Evolutionary conservation across 2,329 filamentous ascomycete species (phyloP).

Genomic region (Zymoseptoria passerinii): DNA sequence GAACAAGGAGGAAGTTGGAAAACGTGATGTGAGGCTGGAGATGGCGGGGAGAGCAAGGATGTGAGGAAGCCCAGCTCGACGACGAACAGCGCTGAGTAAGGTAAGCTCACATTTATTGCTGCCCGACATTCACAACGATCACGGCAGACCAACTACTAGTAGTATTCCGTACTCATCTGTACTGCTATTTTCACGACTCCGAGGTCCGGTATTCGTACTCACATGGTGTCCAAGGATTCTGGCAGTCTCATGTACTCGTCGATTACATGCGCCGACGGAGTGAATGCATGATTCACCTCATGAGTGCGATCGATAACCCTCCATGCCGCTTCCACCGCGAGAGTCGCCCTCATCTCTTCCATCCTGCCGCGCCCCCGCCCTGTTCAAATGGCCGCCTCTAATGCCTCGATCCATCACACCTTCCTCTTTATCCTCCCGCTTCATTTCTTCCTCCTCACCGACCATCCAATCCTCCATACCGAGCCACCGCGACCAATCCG

Average conservation of each 20-base stretch:
- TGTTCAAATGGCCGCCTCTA: neutral
- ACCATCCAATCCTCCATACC: constrained; percentile 99
- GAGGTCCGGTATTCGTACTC: no score
- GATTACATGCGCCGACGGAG: no score
- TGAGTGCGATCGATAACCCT: neutral
- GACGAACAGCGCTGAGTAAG: neutral
- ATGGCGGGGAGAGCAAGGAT: neutral
- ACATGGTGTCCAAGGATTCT: no score
- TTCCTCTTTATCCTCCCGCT: neutral
- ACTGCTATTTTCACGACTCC: no score
- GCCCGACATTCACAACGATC: neutral
- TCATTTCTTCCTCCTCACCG: constrained; percentile 39
- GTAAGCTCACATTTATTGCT: neutral
- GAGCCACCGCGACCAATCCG: constrained; percentile 86
- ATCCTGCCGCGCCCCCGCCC: neutral
- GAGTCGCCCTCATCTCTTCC: neutral
- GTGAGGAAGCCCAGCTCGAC: neutral
- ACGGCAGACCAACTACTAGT: no score
- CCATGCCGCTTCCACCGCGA: neutral
- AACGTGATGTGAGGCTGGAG: neutral
- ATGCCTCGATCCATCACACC: neutral
- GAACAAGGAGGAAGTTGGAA: neutral
- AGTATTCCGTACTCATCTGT: no score
- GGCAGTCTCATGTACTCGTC: no score
- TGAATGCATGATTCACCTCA: neutral